Evolutionary conservation across 2,329 filamentous ascomycete species (phyloP), one percentile per base, ranked within the genome.

Genomic region (Diaporthe vexans): DNA sequence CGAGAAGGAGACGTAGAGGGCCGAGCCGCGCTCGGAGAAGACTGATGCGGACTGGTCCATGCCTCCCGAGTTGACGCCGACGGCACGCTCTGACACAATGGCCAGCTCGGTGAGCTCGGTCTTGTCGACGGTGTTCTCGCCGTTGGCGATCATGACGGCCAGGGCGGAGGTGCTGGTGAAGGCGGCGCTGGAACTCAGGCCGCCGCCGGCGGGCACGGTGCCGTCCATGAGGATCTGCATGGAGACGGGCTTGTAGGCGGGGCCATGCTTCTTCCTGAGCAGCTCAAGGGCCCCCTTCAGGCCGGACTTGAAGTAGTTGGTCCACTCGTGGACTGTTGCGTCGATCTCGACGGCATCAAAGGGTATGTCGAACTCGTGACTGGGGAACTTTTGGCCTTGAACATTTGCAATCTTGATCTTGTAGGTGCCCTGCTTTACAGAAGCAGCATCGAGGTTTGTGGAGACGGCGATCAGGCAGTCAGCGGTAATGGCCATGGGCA

Each of bases 31-130:
- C 79, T 94, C 89, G 0, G 95, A 96, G 84, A 99, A 97, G 77
- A 99, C 96, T 0, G 96, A 98, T 46, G 97, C 97, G 19, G 95
- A 93, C 85, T 99, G 97, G 81, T 99, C 97, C 97, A 99, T 98
- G 73, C 95, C 97, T 83, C 97, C 97, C 7, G 95, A 97, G 85
- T 98, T 98, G 79, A 99, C 97, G 69, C 97, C 97, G 5, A 98
- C 97, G 21, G 94, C 93, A 73, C 97, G 91, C 86, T 99, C 97
- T 59, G 95, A 97, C 51, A 98, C 94, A 78, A 99, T 96, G 29
- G 97, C 95, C 69, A 98, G 88, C 85, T 98, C 95, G 1, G 96
- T 94, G 57, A 99, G 86, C 82, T 97, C 94, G 78, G 93, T 97
- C 89, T 98, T 98, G 83, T 97, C 93, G 35, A 99, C 92, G 24